Conservation (phyloP, 352 stramenopile species). For the Globisporangium echinulatum region DNA sequence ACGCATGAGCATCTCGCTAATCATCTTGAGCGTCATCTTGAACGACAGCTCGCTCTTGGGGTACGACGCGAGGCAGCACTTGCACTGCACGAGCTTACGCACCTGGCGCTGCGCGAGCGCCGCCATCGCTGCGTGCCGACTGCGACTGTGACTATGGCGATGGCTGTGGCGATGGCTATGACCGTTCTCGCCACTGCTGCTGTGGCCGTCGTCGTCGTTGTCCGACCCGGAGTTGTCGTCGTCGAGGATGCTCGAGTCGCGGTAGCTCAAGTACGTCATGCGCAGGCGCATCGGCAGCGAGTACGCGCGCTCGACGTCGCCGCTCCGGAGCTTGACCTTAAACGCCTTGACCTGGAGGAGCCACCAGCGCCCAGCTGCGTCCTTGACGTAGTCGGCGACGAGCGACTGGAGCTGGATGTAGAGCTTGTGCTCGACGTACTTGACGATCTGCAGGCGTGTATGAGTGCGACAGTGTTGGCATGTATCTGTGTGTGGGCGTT, state of each 20-base stretch:
- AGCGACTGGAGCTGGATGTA: constrained; percentile 57
- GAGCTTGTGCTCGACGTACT: constrained; percentile 61
- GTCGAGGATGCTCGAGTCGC: constrained; percentile 57
- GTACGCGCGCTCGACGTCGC: constrained; percentile 24
- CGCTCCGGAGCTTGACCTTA: constrained; percentile 44
- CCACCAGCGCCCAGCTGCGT: constrained; percentile 64
- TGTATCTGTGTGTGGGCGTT: too few relatives aligned
- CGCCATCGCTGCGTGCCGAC: constrained; percentile 2
- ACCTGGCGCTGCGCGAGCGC: constrained; percentile 52
- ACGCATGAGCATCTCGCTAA: constrained; percentile 70
- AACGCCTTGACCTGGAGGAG: constrained; percentile 78
- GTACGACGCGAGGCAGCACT: constrained; percentile 71
- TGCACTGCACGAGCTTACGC: constrained; percentile 69
- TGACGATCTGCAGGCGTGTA: constrained; percentile 30
- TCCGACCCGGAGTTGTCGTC: constrained; percentile 53
- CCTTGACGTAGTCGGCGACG: constrained; percentile 68
- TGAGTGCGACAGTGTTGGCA: background rate
- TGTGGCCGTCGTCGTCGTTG: constrained; percentile 22
- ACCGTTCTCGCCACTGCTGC: constrained; percentile 11
- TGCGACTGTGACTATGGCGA: background rate
- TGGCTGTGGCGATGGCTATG: background rate
- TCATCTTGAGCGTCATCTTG: constrained; percentile 88
- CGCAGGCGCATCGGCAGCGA: constrained; percentile 38
- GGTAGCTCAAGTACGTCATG: constrained; percentile 52
- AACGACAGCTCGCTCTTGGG: constrained; percentile 69